A percentile compares a stretch with the other conserved stretches of the same genome.
Conservation (phyloP, 2,329 filamentous ascomycete species). For the Leptographium procerum region DNA sequence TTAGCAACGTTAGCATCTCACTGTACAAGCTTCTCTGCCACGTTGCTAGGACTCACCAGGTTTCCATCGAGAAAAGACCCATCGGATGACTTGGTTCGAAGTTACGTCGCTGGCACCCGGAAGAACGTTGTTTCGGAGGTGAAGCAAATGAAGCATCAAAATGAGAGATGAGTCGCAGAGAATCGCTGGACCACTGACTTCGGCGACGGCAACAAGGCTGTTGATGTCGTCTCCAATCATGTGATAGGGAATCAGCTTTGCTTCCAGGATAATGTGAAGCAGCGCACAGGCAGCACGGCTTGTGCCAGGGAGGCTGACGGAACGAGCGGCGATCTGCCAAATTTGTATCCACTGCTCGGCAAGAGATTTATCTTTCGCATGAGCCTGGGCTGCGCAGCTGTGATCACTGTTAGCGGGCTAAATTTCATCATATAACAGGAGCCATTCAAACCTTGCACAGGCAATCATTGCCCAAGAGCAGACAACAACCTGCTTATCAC, state of each 20-base stretch:
- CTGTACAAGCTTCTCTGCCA: not conserved
- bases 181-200: slow-evolving; percentile 67
- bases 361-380: slow-evolving; percentile 28
- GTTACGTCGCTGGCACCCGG: slow-evolving; percentile 57
- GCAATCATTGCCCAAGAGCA: slow-evolving; percentile 77
- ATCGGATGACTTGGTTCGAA: slow-evolving; percentile 63
- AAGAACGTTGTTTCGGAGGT: slow-evolving; percentile 53
- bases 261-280: slow-evolving; percentile 55
- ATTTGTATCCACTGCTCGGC: slow-evolving; percentile 53
- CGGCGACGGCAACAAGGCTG: slow-evolving; percentile 62
- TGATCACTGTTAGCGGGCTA: not conserved
- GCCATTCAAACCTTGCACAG: slow-evolving; percentile 53
- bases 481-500: slow-evolving; percentile 56
- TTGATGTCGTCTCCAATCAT: slow-evolving; percentile 58
- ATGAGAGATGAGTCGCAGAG: slow-evolving; percentile 69
- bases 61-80: slow-evolving; percentile 74
- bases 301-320: slow-evolving; percentile 55
- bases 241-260: slow-evolving; percentile 55
- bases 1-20: slow-evolving; percentile 4
- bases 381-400: slow-evolving; percentile 34
- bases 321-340: slow-evolving; percentile 65
- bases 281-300: slow-evolving; percentile 70
- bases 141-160: slow-evolving; percentile 60
- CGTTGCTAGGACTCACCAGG: slow-evolving; percentile 50
- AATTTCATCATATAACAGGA: slow-evolving; percentile 27